Conservation (phyloP, 495 filamentous ascomycete species). For the Letharia lupina region DNA sequence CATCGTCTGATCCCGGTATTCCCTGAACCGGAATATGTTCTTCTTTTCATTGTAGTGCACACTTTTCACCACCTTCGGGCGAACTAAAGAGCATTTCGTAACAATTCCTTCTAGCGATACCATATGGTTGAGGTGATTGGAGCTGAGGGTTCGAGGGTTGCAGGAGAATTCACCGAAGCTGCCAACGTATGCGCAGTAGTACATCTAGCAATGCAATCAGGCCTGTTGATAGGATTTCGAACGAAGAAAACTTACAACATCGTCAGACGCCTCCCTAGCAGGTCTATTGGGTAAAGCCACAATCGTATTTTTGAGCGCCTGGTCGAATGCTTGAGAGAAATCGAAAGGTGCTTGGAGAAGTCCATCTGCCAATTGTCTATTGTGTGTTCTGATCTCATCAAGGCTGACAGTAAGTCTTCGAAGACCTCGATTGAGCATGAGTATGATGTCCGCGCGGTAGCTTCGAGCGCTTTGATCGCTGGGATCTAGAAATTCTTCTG, state of each 20-base stretch:
- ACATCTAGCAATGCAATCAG: slow-evolving; percentile 41
- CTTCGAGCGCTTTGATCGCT: slow-evolving; percentile 54
- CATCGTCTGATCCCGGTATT: slow-evolving; percentile 95
- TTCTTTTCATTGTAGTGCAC: slow-evolving; percentile 89
- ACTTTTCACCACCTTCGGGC: slow-evolving; percentile 94
- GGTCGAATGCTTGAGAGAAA: slow-evolving; percentile 76
- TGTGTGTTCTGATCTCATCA: slow-evolving; percentile 89
- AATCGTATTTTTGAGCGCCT: slow-evolving; percentile 79
- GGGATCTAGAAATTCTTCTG: slow-evolving; percentile 79
- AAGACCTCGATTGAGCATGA: slow-evolving; percentile 85
- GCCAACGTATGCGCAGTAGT: slow-evolving; percentile 91
- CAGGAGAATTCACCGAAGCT: slow-evolving; percentile 91
- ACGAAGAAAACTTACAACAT: slow-evolving; percentile 42
- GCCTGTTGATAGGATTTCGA: not conserved
- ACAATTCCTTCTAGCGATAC: slow-evolving; percentile 97
- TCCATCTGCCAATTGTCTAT: slow-evolving; percentile 79
- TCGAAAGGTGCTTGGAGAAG: slow-evolving; percentile 83
- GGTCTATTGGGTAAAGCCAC: slow-evolving; percentile 62
- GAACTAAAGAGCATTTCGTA: slow-evolving; percentile 87
- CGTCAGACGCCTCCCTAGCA: slow-evolving; percentile 49
- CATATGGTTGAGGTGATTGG: slow-evolving; percentile 85
- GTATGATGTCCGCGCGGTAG: slow-evolving; percentile 76
- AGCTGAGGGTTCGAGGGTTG: slow-evolving; percentile 88
- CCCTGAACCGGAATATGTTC: slow-evolving; percentile 70
- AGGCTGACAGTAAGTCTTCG: slow-evolving; percentile 74